Evolutionary conservation across 768 basidiomycete genomes (phyloP).

Genomic region (Leccinum disarticulatum): DNA sequence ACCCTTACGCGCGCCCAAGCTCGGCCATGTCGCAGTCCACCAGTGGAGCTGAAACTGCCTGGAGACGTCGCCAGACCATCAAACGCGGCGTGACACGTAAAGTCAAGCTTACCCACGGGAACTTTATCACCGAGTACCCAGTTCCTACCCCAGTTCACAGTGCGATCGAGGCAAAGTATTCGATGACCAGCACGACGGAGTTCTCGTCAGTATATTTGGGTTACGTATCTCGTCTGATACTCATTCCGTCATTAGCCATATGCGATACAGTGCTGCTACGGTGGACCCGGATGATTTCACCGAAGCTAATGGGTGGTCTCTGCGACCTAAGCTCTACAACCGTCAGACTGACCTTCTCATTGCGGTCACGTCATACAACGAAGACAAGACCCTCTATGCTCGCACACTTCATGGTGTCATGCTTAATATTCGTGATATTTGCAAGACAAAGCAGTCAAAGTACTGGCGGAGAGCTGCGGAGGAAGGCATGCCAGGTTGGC

Average conservation of each 20-base stretch:
- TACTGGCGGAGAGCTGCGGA: conserved; percentile 85
- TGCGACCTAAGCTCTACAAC: conserved; percentile 82
- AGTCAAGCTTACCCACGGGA: conserved; percentile 90
- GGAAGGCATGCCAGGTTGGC: conserved; percentile 86
- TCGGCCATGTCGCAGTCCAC: conserved; percentile 56
- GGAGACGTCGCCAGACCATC: conserved; percentile 83
- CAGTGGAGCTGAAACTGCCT: conserved; percentile 58
- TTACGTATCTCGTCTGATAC: background rate
- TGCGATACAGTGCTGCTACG: conserved; percentile 93
- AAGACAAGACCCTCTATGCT: conserved; percentile 89
- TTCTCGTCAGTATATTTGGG: conserved; percentile 67
- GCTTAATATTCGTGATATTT: conserved; percentile 97
- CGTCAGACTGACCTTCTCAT: conserved; percentile 93
- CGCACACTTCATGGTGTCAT: conserved; percentile 94
- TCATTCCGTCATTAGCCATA: conserved; percentile 49
- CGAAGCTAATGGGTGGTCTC: conserved; percentile 76
- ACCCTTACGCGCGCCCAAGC: conserved; percentile 58
- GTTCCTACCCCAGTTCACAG: conserved; percentile 83
- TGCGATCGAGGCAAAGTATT: conserved; percentile 80
- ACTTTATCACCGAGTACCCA: conserved; percentile 87
- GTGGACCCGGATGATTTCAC: conserved; percentile 89
- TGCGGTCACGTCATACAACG: conserved; percentile 91
- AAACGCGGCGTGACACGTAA: conserved; percentile 92
- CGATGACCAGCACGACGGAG: conserved; percentile 73
- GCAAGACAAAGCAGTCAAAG: conserved; percentile 92